A percentile compares a stretch with the other conserved stretches of the same genome.
phyloP scores from a whole-genome alignment of 164 flowering plant species.

The Tetrastigma voinierianum region DNA sequence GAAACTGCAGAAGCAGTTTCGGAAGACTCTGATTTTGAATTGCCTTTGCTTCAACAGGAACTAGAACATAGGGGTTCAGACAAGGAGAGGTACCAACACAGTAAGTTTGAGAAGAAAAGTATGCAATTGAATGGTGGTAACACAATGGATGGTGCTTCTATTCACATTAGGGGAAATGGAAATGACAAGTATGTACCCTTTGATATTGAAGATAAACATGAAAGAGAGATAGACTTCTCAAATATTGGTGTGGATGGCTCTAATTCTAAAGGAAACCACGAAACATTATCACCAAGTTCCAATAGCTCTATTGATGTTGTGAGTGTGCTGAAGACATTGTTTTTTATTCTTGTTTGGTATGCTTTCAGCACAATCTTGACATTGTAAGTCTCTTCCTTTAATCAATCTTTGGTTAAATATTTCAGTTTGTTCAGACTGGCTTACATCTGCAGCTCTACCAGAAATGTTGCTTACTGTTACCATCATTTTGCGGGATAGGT shows the following conservation, averaged over 20 bases:
- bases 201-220: constrained; percentile 51
- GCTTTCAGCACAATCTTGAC: constrained; percentile 86
- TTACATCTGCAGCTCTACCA: not conserved
- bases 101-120: constrained; percentile 26
- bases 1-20: constrained; percentile 20
- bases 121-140: constrained; percentile 39
- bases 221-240: constrained; percentile 20
- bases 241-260: constrained; percentile 22
- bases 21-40: constrained; percentile 52
- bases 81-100: constrained; percentile 18
- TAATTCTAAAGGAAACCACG: constrained; percentile 14
- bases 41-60: constrained; percentile 35
- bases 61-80: constrained; percentile 21
- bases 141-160: constrained; percentile 24
- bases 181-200: constrained; percentile 51
- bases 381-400: constrained; percentile 54
- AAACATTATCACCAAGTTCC: constrained; percentile 10
- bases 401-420: constrained; percentile 1
- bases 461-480: not conserved
- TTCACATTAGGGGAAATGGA: constrained; percentile 25
- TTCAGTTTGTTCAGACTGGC: not conserved
- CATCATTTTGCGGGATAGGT: constrained; percentile 44
- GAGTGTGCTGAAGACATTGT: constrained; percentile 71
- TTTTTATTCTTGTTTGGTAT: constrained; percentile 85
- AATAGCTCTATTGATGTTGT: constrained; percentile 39